Evolutionary conservation across 2,329 filamentous ascomycete genomes (phyloP).

Genomic region (Aspergillus niger): DNA sequence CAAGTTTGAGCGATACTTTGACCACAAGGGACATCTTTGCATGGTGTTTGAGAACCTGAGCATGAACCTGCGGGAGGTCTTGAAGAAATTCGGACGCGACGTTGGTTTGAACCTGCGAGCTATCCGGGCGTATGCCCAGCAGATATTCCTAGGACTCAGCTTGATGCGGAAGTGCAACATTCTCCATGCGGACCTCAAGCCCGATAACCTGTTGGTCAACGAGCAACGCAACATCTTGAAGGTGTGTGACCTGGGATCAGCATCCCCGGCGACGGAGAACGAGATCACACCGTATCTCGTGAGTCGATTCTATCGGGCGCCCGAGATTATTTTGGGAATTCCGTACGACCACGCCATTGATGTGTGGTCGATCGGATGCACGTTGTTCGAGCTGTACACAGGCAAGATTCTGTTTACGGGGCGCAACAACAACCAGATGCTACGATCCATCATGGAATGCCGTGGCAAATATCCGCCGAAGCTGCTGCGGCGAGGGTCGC

Average conservation of each 20-base stretch:
- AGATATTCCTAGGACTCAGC: conserved; percentile 87
- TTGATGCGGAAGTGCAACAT: conserved; percentile 91
- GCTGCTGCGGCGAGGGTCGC: conserved; percentile 77
- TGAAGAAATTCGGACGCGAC: conserved; percentile 95
- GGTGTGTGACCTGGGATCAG: conserved; percentile 95
- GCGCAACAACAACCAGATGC: conserved; percentile 97
- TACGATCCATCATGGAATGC: conserved; percentile 93
- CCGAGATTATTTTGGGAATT: conserved; percentile 96
- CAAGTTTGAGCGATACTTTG: conserved; percentile 81
- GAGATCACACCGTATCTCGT: conserved; percentile 94
- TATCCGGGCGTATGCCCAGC: conserved; percentile 84
- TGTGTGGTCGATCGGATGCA: conserved; percentile 98
- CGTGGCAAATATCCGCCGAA: conserved; percentile 90
- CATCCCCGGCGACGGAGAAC: conserved; percentile 85
- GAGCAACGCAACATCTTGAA: conserved; percentile 83
- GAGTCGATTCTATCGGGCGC: conserved; percentile 94
- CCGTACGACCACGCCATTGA: conserved; percentile 93
- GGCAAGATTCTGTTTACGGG: conserved; percentile 97
- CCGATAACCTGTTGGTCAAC: conserved; percentile 94
- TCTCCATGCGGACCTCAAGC: conserved; percentile 93
- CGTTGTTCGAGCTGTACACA: conserved; percentile 93
- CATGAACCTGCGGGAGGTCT: conserved; percentile 87
- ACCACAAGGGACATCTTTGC: conserved; percentile 92
- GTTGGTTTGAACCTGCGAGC: conserved; percentile 88
- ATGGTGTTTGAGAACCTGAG: conserved; percentile 95